Evolutionary conservation across 768 basidiomycete species (phyloP).

Genomic region (Leucocoprinus leucothites): DNA sequence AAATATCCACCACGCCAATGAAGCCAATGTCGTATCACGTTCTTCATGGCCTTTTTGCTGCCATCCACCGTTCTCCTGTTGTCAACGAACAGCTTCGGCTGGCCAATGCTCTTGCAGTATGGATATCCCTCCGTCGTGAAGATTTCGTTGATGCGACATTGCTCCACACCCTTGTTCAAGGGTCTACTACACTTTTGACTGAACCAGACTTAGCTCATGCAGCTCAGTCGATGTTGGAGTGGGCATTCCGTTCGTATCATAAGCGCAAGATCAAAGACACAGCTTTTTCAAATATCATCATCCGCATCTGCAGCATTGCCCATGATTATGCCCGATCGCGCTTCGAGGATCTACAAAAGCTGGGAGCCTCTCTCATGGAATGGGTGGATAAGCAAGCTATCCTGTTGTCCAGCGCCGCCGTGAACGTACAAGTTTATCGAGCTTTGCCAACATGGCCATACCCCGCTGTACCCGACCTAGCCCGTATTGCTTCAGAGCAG

Average conservation of each 20-base stretch:
- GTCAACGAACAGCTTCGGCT: slow-evolving; percentile 82
- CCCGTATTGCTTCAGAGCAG: slow-evolving; percentile 41
- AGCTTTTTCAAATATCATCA: slow-evolving; percentile 61
- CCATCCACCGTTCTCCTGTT: slow-evolving; percentile 62
- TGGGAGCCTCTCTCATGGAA: slow-evolving; percentile 46
- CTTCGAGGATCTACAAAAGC: slow-evolving; percentile 24
- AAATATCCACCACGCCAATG: slow-evolving; percentile 37
- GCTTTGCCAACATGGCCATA: slow-evolving; percentile 80
- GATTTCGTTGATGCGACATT: slow-evolving; percentile 58
- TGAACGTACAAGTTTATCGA: slow-evolving; percentile 39
- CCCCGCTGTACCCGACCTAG: slow-evolving; percentile 46
- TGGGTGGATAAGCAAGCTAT: slow-evolving; percentile 65
- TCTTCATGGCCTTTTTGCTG: slow-evolving; percentile 67
- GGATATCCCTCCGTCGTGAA: slow-evolving; percentile 59
- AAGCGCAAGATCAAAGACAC: slow-evolving; percentile 38
- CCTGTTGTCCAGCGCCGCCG: slow-evolving; percentile 34
- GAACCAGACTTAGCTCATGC: slow-evolving; percentile 66
- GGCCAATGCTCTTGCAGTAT: slow-evolving; percentile 69
- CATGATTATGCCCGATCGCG: slow-evolving; percentile 46
- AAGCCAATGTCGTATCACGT: slow-evolving; percentile 75
- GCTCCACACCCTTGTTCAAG: slow-evolving; percentile 66
- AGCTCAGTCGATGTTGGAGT: slow-evolving; percentile 76
- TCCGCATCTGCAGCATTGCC: slow-evolving; percentile 62
- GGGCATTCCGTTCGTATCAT: slow-evolving; percentile 62
- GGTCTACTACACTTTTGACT: slow-evolving; percentile 59